phyloP scores from a whole-genome alignment of 1,284 basidiomycete genomes.

The Sanghuangporus weigelae region DNA sequence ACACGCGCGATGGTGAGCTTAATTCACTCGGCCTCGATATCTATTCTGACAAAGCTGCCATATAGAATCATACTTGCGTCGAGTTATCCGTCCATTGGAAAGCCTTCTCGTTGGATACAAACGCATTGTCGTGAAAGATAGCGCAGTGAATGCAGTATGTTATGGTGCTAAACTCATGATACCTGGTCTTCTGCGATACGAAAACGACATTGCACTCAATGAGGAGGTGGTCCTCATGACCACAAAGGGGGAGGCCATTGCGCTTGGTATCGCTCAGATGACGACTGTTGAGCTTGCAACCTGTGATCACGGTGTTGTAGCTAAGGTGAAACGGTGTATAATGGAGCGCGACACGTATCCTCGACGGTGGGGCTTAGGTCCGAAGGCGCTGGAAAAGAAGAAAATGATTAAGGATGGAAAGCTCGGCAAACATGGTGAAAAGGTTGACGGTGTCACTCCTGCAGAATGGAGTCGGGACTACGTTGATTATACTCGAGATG shows the following conservation, averaged over 20 bases:
- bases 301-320: slow-evolving; percentile 98
- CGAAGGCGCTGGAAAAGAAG: slow-evolving; percentile 96
- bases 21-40: not conserved
- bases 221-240: slow-evolving; percentile 99
- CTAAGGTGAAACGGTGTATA: slow-evolving; percentile 99
- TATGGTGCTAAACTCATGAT: slow-evolving; percentile 99
- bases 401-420: slow-evolving; percentile 96
- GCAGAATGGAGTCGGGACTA: slow-evolving; percentile 90
- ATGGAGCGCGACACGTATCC: slow-evolving; percentile 99
- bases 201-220: slow-evolving; percentile 90
- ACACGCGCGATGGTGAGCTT: slow-evolving; percentile 87
- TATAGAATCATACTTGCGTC: slow-evolving; percentile 90
- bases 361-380: slow-evolving; percentile 96
- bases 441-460: slow-evolving; percentile 88
- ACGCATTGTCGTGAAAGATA: slow-evolving; percentile 98
- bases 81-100: slow-evolving; percentile 93
- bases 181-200: slow-evolving; percentile 95
- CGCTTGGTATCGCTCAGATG: slow-evolving; percentile 97
- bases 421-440: slow-evolving; percentile 94
- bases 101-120: slow-evolving; percentile 95
- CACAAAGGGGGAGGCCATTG: slow-evolving; percentile 99
- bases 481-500: slow-evolving; percentile 81
- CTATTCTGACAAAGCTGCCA: slow-evolving; percentile 7
- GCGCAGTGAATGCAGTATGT: slow-evolving; percentile 98
- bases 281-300: slow-evolving; percentile 97